Conservation (phyloP, 176 grass and related monocot genomes). For the Panicum miliaceum region DNA sequence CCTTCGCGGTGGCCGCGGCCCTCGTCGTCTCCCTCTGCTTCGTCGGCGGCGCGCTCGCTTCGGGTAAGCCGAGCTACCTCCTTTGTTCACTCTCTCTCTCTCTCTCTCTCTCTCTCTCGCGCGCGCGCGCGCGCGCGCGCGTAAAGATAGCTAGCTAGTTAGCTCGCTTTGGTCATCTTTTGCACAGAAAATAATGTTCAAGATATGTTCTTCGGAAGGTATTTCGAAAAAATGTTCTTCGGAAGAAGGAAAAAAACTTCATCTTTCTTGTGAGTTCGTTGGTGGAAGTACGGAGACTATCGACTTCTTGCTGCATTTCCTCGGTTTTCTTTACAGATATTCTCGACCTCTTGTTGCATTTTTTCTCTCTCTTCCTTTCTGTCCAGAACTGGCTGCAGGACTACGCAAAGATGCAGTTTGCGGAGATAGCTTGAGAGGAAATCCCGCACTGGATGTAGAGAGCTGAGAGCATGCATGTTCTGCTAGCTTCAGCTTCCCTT, state of each 20-base stretch:
- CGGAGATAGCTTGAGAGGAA: slow-evolving; percentile 11
- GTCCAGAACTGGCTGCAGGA: background rate
- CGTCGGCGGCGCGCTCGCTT: slow-evolving; percentile 3
- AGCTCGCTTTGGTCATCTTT: background rate
- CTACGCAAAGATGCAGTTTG: background rate
- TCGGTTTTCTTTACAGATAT: background rate
- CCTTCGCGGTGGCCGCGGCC: background rate
- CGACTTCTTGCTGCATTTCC: background rate
- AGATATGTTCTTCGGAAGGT: background rate
- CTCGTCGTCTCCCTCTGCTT: slow-evolving; percentile 39
- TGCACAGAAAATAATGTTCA: background rate
- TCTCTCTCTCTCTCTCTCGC: too few relatives aligned
- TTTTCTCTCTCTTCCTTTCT: background rate
- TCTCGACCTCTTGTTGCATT: background rate
- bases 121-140: too few relatives aligned
- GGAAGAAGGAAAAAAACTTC: background rate
- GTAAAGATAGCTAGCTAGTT: background rate
- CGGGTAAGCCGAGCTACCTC: slow-evolving; percentile 31
- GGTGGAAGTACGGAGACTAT: background rate
- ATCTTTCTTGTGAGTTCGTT: background rate
- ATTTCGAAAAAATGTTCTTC: too few relatives aligned
- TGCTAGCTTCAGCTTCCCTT: background rate
- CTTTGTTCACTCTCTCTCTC: background rate
- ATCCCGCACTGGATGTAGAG: background rate
- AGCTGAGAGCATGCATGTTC: background rate